phyloP scores from a whole-genome alignment of 2,329 filamentous ascomycete species.

The Neofusicoccum sp. region DNA sequence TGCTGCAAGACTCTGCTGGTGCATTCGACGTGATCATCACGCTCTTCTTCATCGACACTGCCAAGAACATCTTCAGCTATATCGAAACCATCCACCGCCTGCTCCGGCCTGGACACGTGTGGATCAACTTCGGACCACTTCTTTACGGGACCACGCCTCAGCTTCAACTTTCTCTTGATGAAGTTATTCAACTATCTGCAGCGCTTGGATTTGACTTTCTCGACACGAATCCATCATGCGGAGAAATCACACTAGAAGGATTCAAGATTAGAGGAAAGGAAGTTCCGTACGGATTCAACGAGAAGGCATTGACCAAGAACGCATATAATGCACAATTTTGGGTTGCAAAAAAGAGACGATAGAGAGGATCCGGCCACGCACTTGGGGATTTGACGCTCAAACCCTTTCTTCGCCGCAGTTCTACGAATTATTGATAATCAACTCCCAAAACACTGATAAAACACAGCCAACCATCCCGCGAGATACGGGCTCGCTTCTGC shows the following conservation, averaged over 20 bases:
- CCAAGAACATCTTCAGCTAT: conserved; percentile 58
- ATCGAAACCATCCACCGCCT: conserved; percentile 56
- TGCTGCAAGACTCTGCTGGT: conserved; percentile 30
- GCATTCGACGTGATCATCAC: conserved; percentile 57
- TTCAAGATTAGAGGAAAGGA: conserved; percentile 43
- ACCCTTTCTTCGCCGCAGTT: background rate
- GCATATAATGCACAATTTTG: conserved; percentile 60
- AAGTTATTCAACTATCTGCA: conserved; percentile 53
- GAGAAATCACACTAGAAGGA: conserved; percentile 46
- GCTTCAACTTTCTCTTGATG: conserved; percentile 55
- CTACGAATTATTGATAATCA: too few species aligned
- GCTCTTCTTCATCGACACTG: conserved; percentile 65
- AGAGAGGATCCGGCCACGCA: background rate
- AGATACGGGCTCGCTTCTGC: conserved; percentile 35
- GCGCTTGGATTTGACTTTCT: conserved; percentile 57
- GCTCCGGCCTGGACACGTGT: conserved; percentile 52
- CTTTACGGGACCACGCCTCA: conserved; percentile 51
- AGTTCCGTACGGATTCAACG: conserved; percentile 58
- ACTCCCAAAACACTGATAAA: too few species aligned
- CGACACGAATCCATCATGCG: conserved; percentile 46
- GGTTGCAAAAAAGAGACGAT: conserved; percentile 45
- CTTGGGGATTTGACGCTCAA: background rate
- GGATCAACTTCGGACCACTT: conserved; percentile 61
- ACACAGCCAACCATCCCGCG: too few species aligned
- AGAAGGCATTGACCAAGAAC: conserved; percentile 54